These are phyloP conservation scores for Plasmodium chabaudi DNA, from an alignment of 169 alveolate species.

Conservation along the genomic window DNA sequence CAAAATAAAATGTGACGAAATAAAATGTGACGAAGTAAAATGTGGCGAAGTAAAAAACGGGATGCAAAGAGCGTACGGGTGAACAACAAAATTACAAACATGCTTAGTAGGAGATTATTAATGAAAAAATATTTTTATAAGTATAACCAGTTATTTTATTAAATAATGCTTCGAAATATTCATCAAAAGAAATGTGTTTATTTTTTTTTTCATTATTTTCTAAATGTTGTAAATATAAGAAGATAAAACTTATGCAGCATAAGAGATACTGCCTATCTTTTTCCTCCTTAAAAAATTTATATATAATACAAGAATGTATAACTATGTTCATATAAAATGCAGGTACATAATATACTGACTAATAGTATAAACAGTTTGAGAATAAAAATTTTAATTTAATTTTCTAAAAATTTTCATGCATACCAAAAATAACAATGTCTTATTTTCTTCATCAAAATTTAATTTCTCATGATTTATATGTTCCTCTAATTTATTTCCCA, in stretches of 20 bases:
- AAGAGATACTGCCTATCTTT: slow-evolving; percentile 44
- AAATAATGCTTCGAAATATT: slow-evolving; percentile 13
- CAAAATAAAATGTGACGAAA: background rate
- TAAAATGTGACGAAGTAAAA: too few species aligned
- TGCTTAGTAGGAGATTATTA: too few species aligned
- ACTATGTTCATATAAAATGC: too few species aligned
- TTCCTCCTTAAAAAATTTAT: slow-evolving; percentile 36
- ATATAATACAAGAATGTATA: background rate
- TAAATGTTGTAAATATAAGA: slow-evolving; percentile 52
- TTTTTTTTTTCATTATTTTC: slow-evolving; percentile 10
- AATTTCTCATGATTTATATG: slow-evolving; percentile 25
- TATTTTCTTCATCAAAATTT: slow-evolving; percentile 33
- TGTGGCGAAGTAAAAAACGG: too few species aligned
- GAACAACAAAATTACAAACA: too few species aligned
- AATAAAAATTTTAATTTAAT: too few species aligned
- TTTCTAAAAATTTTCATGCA: too few species aligned
- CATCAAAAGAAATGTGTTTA: slow-evolving; percentile 22
- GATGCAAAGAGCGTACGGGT: too few species aligned
- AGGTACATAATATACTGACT: too few species aligned
- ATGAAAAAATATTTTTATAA: too few species aligned
- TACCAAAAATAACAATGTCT: slow-evolving; percentile 41
- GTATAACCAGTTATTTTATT: slow-evolving; percentile 35
- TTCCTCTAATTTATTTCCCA: slow-evolving; percentile 32
- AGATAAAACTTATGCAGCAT: slow-evolving; percentile 24
- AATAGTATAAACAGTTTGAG: too few species aligned